Base-by-base conservation (phyloP, 345 rosid genomes). In the Salix caprea region DNA sequence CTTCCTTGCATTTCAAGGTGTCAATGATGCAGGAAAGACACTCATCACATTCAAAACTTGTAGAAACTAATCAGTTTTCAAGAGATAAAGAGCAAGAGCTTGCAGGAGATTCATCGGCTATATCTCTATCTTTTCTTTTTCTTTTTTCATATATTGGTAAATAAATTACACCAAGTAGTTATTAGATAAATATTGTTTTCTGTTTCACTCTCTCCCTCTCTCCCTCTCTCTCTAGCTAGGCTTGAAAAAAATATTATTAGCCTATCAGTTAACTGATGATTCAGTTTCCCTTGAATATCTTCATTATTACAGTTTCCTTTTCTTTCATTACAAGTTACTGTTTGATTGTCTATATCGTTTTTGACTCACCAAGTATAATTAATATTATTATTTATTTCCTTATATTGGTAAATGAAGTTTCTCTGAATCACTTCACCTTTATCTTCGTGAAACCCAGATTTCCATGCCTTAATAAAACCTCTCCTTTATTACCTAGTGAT, bases 341-440 rank as follows among this genome's bases (percentile, higher is more conserved):
- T 58, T 58, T 58, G 28, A 58, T 58, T 58, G 23, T 58, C 64
- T 23, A 9, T 58, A 23, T 58, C 15, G 64, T 58, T 58, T 58
- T 58, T 58, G 26, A 58, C 24, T 58, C 64, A 58, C 23, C 28
- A 58, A n/a, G 24, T 58, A 6, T 32, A 32, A 32, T n/a, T 10
- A 7, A 21, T 6, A 58, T 58, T 58, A n/a, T 67, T 34, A 39
- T 39, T 67, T n/a, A 21, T 12, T 67, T 67, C 70, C 7, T n/a
- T 67, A 8, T 69, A 12, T 77, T 58, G 34, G 67, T 71, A 72
- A 69, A 40, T 30, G 74, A 76, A 69, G 62, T 16, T 76, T 76
- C 79, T 36, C n/a, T 42, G 69, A 68, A 70, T 71, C 70, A 9
- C 52, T 11, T 39, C 11, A 8, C 54, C 44, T 56, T 62, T 39